Percentiles rank a stretch among this genome's conserved stretches.
Conservation (phyloP, 371 early-diverging fungal genomes). For the Mortierella sp. region DNA sequence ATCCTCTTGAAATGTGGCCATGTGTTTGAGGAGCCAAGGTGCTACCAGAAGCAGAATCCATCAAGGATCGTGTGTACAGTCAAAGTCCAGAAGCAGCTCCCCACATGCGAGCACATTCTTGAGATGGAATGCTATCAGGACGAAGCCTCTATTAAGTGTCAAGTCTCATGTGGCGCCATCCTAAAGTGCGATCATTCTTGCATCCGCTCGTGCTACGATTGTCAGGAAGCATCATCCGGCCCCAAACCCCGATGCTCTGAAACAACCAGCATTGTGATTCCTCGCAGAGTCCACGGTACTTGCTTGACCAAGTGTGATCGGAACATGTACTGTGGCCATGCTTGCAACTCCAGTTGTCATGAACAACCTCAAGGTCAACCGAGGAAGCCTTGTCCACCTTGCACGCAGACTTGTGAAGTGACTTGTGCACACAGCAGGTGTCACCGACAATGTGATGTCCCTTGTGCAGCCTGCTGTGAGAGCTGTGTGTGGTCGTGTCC, state of each 20-base stretch:
- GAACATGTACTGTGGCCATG: constrained; percentile 27
- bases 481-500: constrained; percentile 59
- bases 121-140: constrained; percentile 26
- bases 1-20: constrained; percentile 53
- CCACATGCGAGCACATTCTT: constrained; percentile 56
- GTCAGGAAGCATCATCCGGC: constrained; percentile 14
- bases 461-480: constrained; percentile 60
- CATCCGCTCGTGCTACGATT: constrained; percentile 8
- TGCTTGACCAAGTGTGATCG: constrained; percentile 19
- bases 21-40: constrained; percentile 19
- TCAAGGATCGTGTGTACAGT: constrained; percentile 31
- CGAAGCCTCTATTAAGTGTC: constrained; percentile 1
- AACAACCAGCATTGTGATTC: background rate
- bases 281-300: constrained; percentile 17
- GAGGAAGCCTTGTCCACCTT: constrained; percentile 35
- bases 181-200: constrained; percentile 58
- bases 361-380: background rate
- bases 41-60: constrained; percentile 31
- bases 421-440: constrained; percentile 58
- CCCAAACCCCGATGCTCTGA: too few species aligned
- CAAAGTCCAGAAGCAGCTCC: constrained; percentile 26
- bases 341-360: constrained; percentile 45
- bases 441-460: constrained; percentile 35
- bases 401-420: constrained; percentile 49
- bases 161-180: background rate